Base-by-base conservation (phyloP, 441 rosid genomes). In the Populus hybrid region DNA sequence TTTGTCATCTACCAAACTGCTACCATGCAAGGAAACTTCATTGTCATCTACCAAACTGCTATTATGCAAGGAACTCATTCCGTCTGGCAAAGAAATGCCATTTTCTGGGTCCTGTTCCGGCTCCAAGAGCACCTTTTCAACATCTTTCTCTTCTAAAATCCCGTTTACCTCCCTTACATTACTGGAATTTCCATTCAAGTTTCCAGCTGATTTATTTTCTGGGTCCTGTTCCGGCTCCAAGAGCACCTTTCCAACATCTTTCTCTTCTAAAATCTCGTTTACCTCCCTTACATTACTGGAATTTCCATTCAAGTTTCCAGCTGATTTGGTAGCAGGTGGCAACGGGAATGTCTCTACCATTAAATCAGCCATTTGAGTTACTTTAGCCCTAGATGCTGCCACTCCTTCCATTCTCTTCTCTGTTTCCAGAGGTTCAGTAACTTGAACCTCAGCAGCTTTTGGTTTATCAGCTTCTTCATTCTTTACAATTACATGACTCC, bases 321-420 rank as follows among this genome's bases (percentile, higher is more conserved):
- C 74, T 68, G 83, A 73, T 67, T 72, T 73, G 64, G 84, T 65
- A n/a, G 69, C 81, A 71, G 88, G 81, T 53, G 74, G 80, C 68
- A 90, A 23, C 14, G 97, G 97, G 81, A 90, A 92, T 29, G 89
- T 87, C 84, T 95, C 97, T 28, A 87, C 89, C 74, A 85, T 81
- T 26, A 85, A 83, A 79, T 83, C 90, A 73, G 79, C 85, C 69
- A 85, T 66, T 80, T 80, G 86, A 83, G 79, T 76, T 76, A 80
- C 79, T 76, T 81, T 73, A 65, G 83, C 38, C 75, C 76, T 56
- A 72, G 88, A 24, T 64, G 63, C 72, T 68, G 75, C 66, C 67
- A 77, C 69, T 29, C 68, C 73, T 53, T 73, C 66, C 21, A 16
- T 67, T 56, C 33, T 56, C 53, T 79, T 59, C 68, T 79, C 42